Conservation (phyloP, 768 basidiomycete species). For the Boletellus emodensis region DNA sequence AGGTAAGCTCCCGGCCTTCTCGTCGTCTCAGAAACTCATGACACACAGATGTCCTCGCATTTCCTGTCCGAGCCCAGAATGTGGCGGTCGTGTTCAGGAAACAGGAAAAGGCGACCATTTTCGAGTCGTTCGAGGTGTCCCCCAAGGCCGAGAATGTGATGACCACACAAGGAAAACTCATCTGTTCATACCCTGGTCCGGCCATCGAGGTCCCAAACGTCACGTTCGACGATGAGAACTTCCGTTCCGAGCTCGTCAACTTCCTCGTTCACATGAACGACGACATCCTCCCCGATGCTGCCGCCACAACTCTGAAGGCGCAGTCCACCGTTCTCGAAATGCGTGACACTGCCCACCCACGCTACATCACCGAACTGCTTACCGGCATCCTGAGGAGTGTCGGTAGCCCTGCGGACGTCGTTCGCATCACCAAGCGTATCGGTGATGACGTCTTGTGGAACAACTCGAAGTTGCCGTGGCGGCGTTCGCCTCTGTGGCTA, state of each 20-base stretch:
- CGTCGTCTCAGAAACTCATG: not conserved
- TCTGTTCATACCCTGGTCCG: conserved; percentile 45
- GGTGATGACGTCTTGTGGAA: conserved; percentile 46
- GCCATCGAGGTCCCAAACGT: conserved; percentile 35
- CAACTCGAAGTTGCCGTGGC: conserved; percentile 39
- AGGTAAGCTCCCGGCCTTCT: conserved; percentile 9
- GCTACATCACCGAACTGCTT: conserved; percentile 48
- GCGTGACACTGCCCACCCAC: conserved; percentile 40
- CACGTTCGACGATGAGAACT: conserved; percentile 25
- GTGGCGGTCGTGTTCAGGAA: conserved; percentile 42
- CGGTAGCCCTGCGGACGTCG: conserved; percentile 27
- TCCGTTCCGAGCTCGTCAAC: conserved; percentile 33
- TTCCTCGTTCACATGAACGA: conserved; percentile 36
- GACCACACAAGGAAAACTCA: conserved; percentile 38
- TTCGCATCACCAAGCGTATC: conserved; percentile 39
- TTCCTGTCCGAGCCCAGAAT: conserved; percentile 45
- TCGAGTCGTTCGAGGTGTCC: conserved; percentile 48
- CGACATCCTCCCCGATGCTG: conserved; percentile 32
- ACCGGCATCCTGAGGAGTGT: conserved; percentile 43
- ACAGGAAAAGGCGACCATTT: conserved; percentile 24
- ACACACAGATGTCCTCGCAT: conserved; percentile 33
- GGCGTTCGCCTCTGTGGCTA: conserved; percentile 50
- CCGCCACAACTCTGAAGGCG: conserved; percentile 37
- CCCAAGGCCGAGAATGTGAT: conserved; percentile 35
- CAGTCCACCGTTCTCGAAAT: conserved; percentile 32